Conservation (phyloP, 345 rosid species). For the Lumnitzera littorea region DNA sequence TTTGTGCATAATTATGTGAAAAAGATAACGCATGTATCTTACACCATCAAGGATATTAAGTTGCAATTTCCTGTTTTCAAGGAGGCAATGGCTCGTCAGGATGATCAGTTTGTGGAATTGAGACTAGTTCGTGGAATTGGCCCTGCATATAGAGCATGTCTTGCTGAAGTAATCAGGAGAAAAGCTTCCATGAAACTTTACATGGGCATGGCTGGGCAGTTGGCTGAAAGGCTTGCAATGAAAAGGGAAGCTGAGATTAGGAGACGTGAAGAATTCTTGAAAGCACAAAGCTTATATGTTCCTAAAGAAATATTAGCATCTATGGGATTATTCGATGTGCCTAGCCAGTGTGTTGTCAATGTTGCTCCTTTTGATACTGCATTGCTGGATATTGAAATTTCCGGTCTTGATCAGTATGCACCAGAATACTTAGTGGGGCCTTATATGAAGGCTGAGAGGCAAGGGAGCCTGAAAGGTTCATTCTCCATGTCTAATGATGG, state of each 20-base stretch:
- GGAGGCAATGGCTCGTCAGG: slow-evolving; percentile 90
- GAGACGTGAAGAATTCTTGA: slow-evolving; percentile 83
- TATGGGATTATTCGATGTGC: slow-evolving; percentile 83
- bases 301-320: slow-evolving; percentile 75
- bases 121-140: slow-evolving; percentile 72
- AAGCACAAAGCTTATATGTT: slow-evolving; percentile 49
- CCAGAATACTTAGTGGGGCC: slow-evolving; percentile 67
- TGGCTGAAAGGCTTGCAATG: slow-evolving; percentile 92
- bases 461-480: slow-evolving; percentile 45
- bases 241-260: slow-evolving; percentile 83
- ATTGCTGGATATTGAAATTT: slow-evolving; percentile 72
- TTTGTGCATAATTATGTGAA: slow-evolving; percentile 84
- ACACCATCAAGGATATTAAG: slow-evolving; percentile 77
- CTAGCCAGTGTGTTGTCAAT: slow-evolving; percentile 91
- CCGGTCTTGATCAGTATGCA: slow-evolving; percentile 74
- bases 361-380: slow-evolving; percentile 72
- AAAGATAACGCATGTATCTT: slow-evolving; percentile 60
- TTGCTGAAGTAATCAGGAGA: slow-evolving; percentile 91
- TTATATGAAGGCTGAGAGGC: slow-evolving; percentile 46
- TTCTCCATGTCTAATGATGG: slow-evolving; percentile 56
- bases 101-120: slow-evolving; percentile 58
- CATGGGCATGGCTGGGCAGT: slow-evolving; percentile 98
- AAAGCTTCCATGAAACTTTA: slow-evolving; percentile 90
- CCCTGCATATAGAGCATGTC: slow-evolving; percentile 95
- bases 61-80: slow-evolving; percentile 86